Evolutionary conservation across 129 eudicot genomes (phyloP).

Genomic region (Sambucus nigra): DNA sequence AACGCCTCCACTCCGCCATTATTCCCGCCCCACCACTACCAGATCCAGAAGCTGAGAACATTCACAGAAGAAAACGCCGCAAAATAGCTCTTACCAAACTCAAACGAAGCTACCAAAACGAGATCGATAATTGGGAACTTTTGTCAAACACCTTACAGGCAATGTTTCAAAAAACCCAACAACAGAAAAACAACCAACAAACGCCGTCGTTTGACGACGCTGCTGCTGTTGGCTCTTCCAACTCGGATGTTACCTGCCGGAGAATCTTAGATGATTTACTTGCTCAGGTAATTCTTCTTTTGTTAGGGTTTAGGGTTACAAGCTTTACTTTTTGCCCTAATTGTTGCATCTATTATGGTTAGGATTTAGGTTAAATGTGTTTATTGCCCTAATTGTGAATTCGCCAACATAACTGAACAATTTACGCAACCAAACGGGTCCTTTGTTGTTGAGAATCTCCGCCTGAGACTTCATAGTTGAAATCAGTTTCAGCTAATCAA

Average conservation of each 20-base stretch:
- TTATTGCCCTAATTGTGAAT: no score
- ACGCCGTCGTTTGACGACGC: constrained; percentile 3
- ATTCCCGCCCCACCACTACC: constrained; percentile 22
- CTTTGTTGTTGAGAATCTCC: no score
- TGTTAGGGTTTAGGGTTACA: no score
- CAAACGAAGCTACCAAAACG: constrained; percentile 41
- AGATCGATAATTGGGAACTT: constrained; percentile 62
- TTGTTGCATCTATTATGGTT: no score
- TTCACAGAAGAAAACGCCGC: constrained; percentile 32
- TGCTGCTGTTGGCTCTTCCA: constrained; percentile 7
- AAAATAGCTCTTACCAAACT: constrained; percentile 34
- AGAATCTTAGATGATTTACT: constrained; percentile 35
- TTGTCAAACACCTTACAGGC: constrained; percentile 58
- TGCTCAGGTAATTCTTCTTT: constrained; percentile 58
- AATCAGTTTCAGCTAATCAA: no score
- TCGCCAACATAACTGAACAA: no score
- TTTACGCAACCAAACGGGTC: no score
- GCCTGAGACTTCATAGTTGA: no score
- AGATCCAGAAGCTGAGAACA: constrained; percentile 52
- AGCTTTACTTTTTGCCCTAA: no score
- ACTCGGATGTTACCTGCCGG: constrained; percentile 21
- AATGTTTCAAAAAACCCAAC: constrained; percentile 29
- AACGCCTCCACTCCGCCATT: constrained; percentile 42
- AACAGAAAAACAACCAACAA: constrained; percentile 9
- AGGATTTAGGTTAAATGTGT: no score